Conservation (phyloP, 345 rosid genomes). For the Cardiospermum halicacabum region DNA sequence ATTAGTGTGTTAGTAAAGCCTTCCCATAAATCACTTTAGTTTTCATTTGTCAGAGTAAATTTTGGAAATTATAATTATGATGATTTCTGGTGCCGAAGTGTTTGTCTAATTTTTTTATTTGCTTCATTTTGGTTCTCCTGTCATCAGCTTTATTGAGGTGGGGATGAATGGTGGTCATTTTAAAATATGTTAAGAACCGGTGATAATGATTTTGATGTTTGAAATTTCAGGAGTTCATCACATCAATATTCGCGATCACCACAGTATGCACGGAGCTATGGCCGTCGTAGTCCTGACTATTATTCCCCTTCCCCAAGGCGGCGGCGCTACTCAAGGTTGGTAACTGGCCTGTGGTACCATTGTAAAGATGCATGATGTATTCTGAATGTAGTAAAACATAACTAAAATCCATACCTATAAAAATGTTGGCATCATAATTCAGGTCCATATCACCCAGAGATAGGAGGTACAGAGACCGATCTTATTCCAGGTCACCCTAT, state of each 20-base stretch:
- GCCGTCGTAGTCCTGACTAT: conserved; percentile 46
- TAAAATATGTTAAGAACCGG: not conserved
- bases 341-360: not conserved
- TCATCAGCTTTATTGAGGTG: not conserved
- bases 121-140: too few species aligned
- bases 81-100: too few species aligned
- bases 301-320: conserved; percentile 37
- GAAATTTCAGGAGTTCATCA: conserved; percentile 32
- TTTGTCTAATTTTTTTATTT: too few species aligned
- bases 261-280: conserved; percentile 30
- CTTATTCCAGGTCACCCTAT: conserved; percentile 54
- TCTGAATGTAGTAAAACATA: not conserved
- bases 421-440: not conserved
- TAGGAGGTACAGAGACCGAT: conserved; percentile 33
- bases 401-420: not conserved
- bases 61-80: too few species aligned
- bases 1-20: too few species aligned
- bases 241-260: conserved; percentile 54
- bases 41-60: too few species aligned
- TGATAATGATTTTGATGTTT: not conserved
- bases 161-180: not conserved
- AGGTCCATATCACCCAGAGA: conserved; percentile 69
- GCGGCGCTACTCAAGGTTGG: conserved; percentile 40
- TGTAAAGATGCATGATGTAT: too few species aligned
- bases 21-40: too few species aligned